Evolutionary conservation across 1,284 basidiomycete genomes (phyloP), one percentile per base, ranked within the genome.

Genomic region (Leccinum subrobustum): DNA sequence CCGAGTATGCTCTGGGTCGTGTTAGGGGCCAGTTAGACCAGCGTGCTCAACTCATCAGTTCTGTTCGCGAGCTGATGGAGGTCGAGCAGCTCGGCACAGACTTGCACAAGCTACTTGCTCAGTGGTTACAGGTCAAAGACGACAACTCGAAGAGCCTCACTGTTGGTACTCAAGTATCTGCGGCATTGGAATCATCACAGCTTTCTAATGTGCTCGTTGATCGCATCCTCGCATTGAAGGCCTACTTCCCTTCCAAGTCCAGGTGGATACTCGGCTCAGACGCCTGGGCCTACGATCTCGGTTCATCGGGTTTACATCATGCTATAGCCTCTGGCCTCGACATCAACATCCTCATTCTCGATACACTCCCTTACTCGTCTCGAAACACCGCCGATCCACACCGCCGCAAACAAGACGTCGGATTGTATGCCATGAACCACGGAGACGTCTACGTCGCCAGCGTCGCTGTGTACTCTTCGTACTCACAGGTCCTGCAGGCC

Each of bases 221-320:
- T 50, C 81, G 79, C 27, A 80, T 92, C 50, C 81, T 92, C 39
- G 76, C 82, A 7, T 78, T 89, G 18, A 81, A 82, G 33, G 75
- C 82, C 35, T 83, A 88, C 67, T 85, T 96, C 68, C 77, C 83
- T 52, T 78, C 86, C 14, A 79, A 80, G 51, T 93, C 92, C 1
- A 83, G 93, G 60, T 99, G 96, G 96, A 98, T 99, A 74, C 90
- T 98, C 67, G 95, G 96, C 25, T 97, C 94, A 54, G 96, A 99
- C 73, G 91, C 94, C 0, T 99, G 79, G 96, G 92, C 96, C 0
- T 95, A 96, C 73, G 96, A 98, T 76, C 86, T 98, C 54, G 96
- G 96, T 51, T 88, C 95, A n/a, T 96, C 95, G 3, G 96, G 96
- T 64, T 81, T 98, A 52, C 96, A 99, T 76, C 96, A 98, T 70